Evolutionary conservation across 2,329 filamentous ascomycete genomes (phyloP).

Genomic region (Fusarium luffae): DNA sequence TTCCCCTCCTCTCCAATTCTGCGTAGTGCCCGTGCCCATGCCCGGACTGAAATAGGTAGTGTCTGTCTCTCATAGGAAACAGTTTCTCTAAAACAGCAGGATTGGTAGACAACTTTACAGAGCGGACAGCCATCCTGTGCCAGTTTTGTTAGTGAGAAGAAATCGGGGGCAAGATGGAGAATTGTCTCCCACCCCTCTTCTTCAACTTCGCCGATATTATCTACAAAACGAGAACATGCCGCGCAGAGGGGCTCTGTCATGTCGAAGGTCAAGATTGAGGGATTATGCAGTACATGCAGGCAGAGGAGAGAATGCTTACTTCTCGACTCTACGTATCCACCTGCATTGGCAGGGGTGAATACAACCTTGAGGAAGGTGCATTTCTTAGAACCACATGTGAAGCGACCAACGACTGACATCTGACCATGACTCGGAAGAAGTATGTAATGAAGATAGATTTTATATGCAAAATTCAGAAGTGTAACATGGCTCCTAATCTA

Average conservation of each 20-base stretch:
- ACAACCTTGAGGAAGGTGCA: neutral
- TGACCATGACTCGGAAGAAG: neutral
- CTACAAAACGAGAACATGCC: neutral
- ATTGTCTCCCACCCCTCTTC: neutral
- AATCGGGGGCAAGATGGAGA: neutral
- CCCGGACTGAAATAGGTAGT: neutral
- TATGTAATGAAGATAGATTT: neutral
- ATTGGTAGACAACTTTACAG: neutral
- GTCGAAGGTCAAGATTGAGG: neutral
- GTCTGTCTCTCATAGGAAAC: neutral
- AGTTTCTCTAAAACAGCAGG: neutral
- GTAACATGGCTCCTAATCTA: slow-evolving; percentile 39
- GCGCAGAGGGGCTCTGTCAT: neutral
- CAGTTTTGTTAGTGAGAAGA: neutral
- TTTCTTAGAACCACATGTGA: neutral
- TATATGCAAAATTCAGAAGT: neutral
- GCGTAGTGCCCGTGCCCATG: neutral
- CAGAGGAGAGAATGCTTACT: neutral
- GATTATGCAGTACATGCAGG: neutral
- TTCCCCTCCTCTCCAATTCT: neutral
- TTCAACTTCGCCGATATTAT: neutral
- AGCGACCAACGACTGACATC: neutral
- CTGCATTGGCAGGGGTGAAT: neutral
- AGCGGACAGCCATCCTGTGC: neutral
- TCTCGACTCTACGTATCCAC: neutral